A percentile compares a stretch with the other conserved stretches of the same genome.
These are phyloP conservation scores for Avena eriantha DNA, from an alignment of 176 grass and related monocot genomes.

Conservation along the genomic window DNA sequence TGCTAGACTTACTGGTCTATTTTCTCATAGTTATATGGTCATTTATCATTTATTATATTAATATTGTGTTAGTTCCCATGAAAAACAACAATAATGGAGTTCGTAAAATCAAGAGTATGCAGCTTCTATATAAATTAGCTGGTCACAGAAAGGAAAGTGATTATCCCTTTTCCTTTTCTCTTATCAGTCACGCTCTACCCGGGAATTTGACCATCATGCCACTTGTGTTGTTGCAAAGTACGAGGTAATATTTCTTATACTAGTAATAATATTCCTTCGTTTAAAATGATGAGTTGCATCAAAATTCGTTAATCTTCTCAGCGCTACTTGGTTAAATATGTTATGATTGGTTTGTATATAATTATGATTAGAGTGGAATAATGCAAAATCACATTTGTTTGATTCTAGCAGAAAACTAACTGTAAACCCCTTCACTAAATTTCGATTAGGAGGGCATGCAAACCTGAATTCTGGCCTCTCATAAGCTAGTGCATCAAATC, in stretches of 20 bases:
- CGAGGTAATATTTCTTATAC: constrained; percentile 69
- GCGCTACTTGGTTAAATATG: background rate
- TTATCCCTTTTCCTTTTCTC: constrained; percentile 22
- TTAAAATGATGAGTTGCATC: background rate
- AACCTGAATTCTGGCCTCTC: background rate
- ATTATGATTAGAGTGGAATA: background rate
- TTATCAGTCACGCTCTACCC: constrained; percentile 73
- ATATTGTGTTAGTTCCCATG: constrained; percentile 5
- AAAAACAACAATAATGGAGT: background rate
- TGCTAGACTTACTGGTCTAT: background rate
- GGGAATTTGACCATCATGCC: constrained; percentile 92
- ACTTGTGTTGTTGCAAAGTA: constrained; percentile 90
- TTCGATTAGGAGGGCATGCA: background rate
- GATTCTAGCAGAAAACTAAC: constrained; percentile 9
- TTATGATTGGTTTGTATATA: background rate
- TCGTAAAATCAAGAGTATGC: background rate
- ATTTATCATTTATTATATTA: background rate
- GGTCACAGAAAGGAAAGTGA: background rate
- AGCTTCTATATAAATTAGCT: constrained; percentile 27
- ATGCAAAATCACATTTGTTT: constrained; percentile 3
- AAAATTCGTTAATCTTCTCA: background rate
- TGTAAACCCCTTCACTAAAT: background rate
- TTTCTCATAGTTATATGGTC: constrained; percentile 3
- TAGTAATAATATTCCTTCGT: background rate
- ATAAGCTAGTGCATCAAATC: constrained; percentile 27